These are phyloP conservation scores for Ephemerocybe angulata DNA, from an alignment of 768 basidiomycete genomes.

Conservation along the genomic window DNA sequence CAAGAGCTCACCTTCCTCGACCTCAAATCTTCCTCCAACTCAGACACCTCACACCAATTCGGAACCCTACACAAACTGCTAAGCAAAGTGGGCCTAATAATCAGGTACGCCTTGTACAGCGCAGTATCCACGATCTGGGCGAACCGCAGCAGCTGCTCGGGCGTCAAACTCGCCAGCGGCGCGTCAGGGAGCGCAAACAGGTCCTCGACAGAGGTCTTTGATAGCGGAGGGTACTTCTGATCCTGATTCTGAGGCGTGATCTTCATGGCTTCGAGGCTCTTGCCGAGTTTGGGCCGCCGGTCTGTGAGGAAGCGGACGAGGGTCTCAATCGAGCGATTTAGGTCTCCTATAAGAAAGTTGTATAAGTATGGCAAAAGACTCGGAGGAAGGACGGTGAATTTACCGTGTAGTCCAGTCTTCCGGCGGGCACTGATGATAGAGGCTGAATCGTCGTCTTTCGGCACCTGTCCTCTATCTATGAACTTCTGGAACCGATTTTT, in stretches of 20 bases:
- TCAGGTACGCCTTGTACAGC: slow-evolving; percentile 87
- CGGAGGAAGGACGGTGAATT: slow-evolving; percentile 2
- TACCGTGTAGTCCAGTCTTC: slow-evolving; percentile 33
- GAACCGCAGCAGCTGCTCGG: slow-evolving; percentile 81
- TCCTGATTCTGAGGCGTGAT: slow-evolving; percentile 68
- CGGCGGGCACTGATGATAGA: slow-evolving; percentile 43
- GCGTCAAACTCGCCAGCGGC: slow-evolving; percentile 65
- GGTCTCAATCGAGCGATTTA: slow-evolving; percentile 76
- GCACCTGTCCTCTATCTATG: slow-evolving; percentile 33
- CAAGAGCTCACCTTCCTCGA: slow-evolving; percentile 62
- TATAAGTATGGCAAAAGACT: not conserved
- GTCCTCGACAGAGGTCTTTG: slow-evolving; percentile 67
- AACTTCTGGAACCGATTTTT: slow-evolving; percentile 46
- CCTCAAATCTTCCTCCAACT: slow-evolving; percentile 72
- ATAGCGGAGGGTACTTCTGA: slow-evolving; percentile 64
- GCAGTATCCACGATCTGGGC: slow-evolving; percentile 96
- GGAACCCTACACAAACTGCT: slow-evolving; percentile 85
- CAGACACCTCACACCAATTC: slow-evolving; percentile 95
- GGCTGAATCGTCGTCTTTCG: slow-evolving; percentile 62
- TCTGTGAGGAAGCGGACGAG: slow-evolving; percentile 87
- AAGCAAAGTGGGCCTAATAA: slow-evolving; percentile 74
- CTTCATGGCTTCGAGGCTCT: slow-evolving; percentile 66
- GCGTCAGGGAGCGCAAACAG: slow-evolving; percentile 76
- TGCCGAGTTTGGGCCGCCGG: slow-evolving; percentile 79
- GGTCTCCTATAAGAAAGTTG: slow-evolving; percentile 42